Evolutionary conservation across 78 protist genomes (phyloP), one percentile per base, ranked within the genome.

Genomic region (Polysphondylium violaceum): DNA sequence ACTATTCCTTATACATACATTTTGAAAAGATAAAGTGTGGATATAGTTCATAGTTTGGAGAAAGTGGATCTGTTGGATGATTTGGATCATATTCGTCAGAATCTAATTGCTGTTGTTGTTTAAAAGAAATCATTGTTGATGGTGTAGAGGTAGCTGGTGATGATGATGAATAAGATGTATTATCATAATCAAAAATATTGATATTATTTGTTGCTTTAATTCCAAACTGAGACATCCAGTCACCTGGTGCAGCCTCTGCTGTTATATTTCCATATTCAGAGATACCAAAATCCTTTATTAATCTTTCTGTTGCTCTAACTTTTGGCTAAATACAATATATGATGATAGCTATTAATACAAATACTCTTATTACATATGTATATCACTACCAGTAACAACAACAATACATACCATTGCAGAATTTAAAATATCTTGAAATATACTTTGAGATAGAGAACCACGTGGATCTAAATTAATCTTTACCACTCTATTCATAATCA

Each of bases 181-280:
- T 44, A 40, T 68, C 8, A n/a, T 68, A 53, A 23, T 16, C 21
- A 35, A 41, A 14, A 23, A 5, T 61, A 25, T 29, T 56, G 68
- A 29, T 74, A 51, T 56, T 56, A 25, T 2, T n/a, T 25, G 64
- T 38, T 29, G 59, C 4, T 25, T 0, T 9, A 16, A 33, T 16
- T 6, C 69, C 69, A 75, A 75, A 75, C 16, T 83, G 78, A 16
- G 65, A 23, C 79, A 83, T 83, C 87, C 65, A 77, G 14, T 64
- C 64, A 35, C 65, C 74, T 12, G 38, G 50, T 0, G 3, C 60
- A 2, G 47, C 61, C 38, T 3, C 5, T 29, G 8, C 17, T 14
- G 25, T 31, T 31, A 31, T 21, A 23, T 55, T 35, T 21, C 79
- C 79, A 69, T 69, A 69, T 59, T 83, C 79, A 16, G 77, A 65